Percentiles rank a stretch among this genome's conserved stretches.
These are phyloP conservation scores for Rubia occidens DNA, from an alignment of 305 asterid genomes.

Conservation along the genomic window DNA sequence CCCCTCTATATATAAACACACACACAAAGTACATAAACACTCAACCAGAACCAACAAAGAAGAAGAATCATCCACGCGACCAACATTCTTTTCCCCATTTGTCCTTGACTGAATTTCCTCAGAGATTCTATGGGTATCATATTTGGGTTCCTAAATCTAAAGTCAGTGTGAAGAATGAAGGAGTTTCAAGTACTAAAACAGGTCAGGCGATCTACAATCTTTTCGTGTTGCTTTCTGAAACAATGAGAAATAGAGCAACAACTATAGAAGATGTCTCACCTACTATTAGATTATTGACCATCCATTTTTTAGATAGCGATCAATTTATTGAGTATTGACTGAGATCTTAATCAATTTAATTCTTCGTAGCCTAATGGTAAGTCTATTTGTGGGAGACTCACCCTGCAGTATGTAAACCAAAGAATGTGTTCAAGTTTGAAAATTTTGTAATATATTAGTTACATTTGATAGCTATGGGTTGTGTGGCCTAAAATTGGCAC, in stretches of 20 bases:
- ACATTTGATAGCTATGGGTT: too few species aligned
- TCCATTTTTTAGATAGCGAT: background rate
- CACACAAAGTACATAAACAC: too few species aligned
- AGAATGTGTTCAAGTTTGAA: too few species aligned
- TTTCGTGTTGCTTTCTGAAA: background rate
- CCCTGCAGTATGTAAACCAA: too few species aligned
- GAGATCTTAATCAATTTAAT: too few species aligned
- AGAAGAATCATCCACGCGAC: constrained; percentile 19
- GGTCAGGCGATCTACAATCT: constrained; percentile 8
- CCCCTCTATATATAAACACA: too few species aligned
- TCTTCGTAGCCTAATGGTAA: too few species aligned
- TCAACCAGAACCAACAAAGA: too few species aligned
- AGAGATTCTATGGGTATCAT: constrained; percentile 25
- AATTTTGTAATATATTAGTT: too few species aligned
- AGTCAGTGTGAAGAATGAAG: constrained; percentile 8
- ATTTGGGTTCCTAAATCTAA: constrained; percentile 1
- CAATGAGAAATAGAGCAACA: background rate
- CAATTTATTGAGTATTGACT: background rate
- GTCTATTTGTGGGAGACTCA: too few species aligned
- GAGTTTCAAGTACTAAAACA: constrained; percentile 7
- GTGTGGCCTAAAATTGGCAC: too few species aligned
- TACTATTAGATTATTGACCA: background rate
- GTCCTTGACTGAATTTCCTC: constrained; percentile 31
- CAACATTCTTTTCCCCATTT: constrained; percentile 21
- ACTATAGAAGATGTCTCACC: background rate